A percentile compares a stretch with the other conserved stretches of the same genome.
Evolutionary conservation across 2,329 filamentous ascomycete species (phyloP).

Genomic region (Xylariaceae sp.): DNA sequence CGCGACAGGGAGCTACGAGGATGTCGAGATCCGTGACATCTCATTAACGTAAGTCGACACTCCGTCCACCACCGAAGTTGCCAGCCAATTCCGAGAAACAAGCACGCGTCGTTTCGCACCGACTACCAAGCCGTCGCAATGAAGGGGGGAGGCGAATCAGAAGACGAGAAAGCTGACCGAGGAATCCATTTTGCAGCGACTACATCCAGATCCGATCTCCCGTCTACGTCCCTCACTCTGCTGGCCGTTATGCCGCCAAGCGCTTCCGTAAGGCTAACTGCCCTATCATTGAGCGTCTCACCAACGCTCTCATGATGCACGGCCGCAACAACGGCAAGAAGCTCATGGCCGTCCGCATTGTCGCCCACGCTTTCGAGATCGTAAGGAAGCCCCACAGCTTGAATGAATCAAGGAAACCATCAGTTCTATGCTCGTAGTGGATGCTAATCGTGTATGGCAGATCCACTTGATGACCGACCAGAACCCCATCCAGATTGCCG

Average conservation of each 20-base stretch:
- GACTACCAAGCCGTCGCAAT: conserved; percentile 15
- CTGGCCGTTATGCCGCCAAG: conserved; percentile 98
- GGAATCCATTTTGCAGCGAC: conserved; percentile 58
- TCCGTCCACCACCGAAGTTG: conserved; percentile 25
- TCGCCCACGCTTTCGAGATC: conserved; percentile 98
- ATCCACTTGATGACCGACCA: conserved; percentile 99
- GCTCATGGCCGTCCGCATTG: conserved; percentile 99
- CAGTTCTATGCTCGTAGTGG: not conserved
- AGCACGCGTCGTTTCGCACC: conserved; percentile 8
- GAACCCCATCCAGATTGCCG: conserved; percentile 99
- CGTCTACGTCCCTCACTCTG: conserved; percentile 98
- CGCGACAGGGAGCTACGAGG: conserved; percentile 65
- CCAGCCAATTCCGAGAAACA: conserved; percentile 8
- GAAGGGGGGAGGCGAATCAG: conserved; percentile 11
- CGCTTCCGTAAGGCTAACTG: conserved; percentile 99
- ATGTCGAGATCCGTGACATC: conserved; percentile 99
- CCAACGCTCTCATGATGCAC: conserved; percentile 99
- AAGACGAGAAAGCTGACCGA: conserved; percentile 32
- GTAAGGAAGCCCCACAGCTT: conserved; percentile 54
- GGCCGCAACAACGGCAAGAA: conserved; percentile 99
- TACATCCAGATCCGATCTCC: conserved; percentile 99
- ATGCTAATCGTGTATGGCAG: conserved; percentile 43
- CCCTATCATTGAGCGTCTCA: conserved; percentile 99
- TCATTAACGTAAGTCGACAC: conserved; percentile 83
- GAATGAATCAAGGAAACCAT: not conserved